Evolutionary conservation across 1,284 basidiomycete genomes (phyloP), one percentile per base, ranked within the genome.

Genomic region (Irpex sp.): DNA sequence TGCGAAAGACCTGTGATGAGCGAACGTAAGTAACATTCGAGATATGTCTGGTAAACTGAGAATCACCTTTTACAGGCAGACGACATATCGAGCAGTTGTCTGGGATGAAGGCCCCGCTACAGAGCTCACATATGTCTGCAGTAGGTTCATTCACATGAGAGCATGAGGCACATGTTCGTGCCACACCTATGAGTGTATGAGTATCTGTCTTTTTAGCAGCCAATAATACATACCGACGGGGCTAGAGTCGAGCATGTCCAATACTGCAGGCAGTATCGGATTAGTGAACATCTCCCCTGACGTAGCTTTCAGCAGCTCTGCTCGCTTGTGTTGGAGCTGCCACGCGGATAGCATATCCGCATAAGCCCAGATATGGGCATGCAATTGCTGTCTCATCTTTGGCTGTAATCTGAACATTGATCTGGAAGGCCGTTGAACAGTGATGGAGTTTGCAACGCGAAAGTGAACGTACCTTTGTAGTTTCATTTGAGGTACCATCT

Each of bases 261-360:
- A 75, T 68, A 54, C 77, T 71, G 64, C 69, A 59, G 54, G 64
- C 57, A 19, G 64, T 62, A 66, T 69, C 64, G 62, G 74, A 64
- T 60, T 63, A 11, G 68, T 59, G 11, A 59, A 55, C 21, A 77
- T 52, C 15, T 75, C 76, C 3, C 63, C 71, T 65, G 78, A 79
- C 51, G 85, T 79, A 60, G 86, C 81, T 68, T 91, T 90, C 61
- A 93, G 73, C 11, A 94, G 77, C 63, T 91, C 89, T 9, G 87
- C 76, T 13, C 93, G 82, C 69, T 90, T 87, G 34, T 85, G 82
- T 61, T 83, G 78, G 54, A 94, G 74, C 65, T 86, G 79, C 85
- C 90, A 91, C 51, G 87, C 78, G 65, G 89, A 85, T 11, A 95
- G 77, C 68, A 89, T 79, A 66, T 94, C 91, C 1, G 88, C 88